These are phyloP conservation scores for Pythium aristosporum DNA, from an alignment of 352 stramenopile genomes.

Conservation along the genomic window DNA sequence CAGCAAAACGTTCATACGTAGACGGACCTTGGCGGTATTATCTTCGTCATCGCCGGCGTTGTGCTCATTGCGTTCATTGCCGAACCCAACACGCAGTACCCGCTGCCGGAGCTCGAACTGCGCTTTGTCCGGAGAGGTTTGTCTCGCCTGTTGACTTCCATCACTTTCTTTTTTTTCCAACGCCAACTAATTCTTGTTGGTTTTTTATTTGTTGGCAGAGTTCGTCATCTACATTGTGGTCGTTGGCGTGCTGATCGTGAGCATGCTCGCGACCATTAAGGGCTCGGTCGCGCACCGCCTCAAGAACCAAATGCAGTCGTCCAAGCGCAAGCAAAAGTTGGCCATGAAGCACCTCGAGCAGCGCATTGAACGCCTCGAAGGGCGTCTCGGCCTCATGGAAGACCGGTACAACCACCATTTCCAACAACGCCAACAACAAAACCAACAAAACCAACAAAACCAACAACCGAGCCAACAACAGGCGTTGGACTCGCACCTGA, in stretches of 20 bases:
- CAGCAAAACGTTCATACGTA: constrained; percentile 10
- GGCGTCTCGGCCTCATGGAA: constrained; percentile 67
- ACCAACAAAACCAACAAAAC: background rate
- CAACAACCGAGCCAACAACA: background rate
- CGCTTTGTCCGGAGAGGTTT: constrained; percentile 77
- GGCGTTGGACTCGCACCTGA: background rate
- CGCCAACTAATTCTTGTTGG: background rate
- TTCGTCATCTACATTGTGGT: constrained; percentile 71
- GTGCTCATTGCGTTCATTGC: constrained; percentile 87
- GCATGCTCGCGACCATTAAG: constrained; percentile 89
- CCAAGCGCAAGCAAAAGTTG: constrained; percentile 77
- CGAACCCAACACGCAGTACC: constrained; percentile 84
- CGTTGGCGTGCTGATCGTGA: constrained; percentile 69
- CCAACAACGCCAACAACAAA: constrained; percentile 18
- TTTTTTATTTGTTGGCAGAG: constrained; percentile 10
- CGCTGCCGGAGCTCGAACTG: constrained; percentile 76
- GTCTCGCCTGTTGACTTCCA: background rate
- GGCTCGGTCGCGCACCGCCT: constrained; percentile 79
- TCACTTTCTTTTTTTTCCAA: background rate
- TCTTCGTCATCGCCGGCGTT: constrained; percentile 87
- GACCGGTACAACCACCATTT: constrained; percentile 41
- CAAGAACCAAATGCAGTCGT: constrained; percentile 86
- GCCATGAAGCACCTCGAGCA: constrained; percentile 78
- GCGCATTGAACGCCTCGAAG: constrained; percentile 66
- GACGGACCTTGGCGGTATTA: constrained; percentile 80